These are phyloP conservation scores for Rhizodiscina lignyota DNA, from an alignment of 495 filamentous ascomycete genomes.

Conservation along the genomic window DNA sequence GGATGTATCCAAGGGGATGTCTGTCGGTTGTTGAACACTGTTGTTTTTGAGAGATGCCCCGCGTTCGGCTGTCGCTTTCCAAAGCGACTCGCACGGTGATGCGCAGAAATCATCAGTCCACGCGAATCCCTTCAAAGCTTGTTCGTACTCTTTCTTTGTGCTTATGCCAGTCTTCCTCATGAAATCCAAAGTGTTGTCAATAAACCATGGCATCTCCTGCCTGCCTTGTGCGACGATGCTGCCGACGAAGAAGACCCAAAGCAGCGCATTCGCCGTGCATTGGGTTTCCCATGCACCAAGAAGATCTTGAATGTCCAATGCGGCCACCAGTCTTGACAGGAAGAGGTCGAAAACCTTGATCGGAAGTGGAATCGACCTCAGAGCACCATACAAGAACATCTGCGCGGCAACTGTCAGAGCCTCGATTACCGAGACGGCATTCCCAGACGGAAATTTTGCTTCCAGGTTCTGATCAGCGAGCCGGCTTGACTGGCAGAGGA, in stretches of 20 bases:
- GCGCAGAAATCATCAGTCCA: constrained; percentile 10
- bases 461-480: no score
- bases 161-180: constrained; percentile 2
- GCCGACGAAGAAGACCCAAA: constrained; percentile 9
- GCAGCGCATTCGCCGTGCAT: constrained; percentile 6
- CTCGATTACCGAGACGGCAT: no score
- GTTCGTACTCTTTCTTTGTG: constrained; percentile 1
- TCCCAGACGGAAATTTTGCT: no score
- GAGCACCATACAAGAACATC: no score
- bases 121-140: constrained; percentile 4
- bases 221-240: constrained; percentile 1
- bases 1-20: no score
- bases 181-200: constrained; percentile 2
- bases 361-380: no score
- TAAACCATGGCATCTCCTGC: constrained; percentile 4
- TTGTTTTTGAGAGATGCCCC: no score
- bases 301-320: constrained; percentile 3
- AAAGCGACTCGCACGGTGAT: no score
- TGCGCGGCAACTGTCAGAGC: no score
- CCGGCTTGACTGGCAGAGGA: constrained; percentile 6
- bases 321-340: constrained; percentile 4
- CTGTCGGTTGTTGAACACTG: no score
- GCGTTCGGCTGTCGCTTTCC: no score
- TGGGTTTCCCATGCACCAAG: constrained; percentile 5
- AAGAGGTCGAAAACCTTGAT: constrained; percentile 9